These are phyloP conservation scores for Melastoma malabathricum DNA, from an alignment of 345 rosid species.

Conservation along the genomic window DNA sequence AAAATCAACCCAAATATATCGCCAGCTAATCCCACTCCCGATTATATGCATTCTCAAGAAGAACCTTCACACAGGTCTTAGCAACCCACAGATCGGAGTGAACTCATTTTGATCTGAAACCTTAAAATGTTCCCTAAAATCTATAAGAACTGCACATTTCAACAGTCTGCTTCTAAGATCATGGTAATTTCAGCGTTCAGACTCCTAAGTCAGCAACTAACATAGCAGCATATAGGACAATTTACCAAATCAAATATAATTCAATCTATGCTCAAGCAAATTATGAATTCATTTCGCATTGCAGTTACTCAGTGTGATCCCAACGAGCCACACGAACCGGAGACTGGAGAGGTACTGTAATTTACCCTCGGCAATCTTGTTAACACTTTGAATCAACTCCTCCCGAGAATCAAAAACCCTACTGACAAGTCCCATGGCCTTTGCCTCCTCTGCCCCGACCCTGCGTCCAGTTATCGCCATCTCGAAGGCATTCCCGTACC, in stretches of 20 bases:
- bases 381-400: slow-evolving; percentile 42
- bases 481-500: slow-evolving; percentile 57
- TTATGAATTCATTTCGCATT: too few relatives aligned
- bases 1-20: too few relatives aligned
- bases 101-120: not conserved
- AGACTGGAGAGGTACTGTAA: too few relatives aligned
- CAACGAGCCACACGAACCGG: too few relatives aligned
- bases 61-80: too few relatives aligned
- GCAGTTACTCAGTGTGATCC: too few relatives aligned
- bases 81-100: too few relatives aligned
- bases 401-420: slow-evolving; percentile 44
- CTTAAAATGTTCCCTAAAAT: not conserved
- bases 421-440: slow-evolving; percentile 61
- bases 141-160: not conserved
- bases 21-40: too few relatives aligned
- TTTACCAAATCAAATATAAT: not conserved
- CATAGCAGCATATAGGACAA: not conserved
- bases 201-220: not conserved
- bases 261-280: not conserved
- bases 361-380: slow-evolving; percentile 20
- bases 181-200: not conserved
- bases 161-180: not conserved
- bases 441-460: slow-evolving; percentile 55
- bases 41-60: too few relatives aligned
- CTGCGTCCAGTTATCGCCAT: slow-evolving; percentile 57